A percentile compares a stretch with the other conserved stretches of the same genome.
Evolutionary conservation across 768 basidiomycete species (phyloP).

Genomic region (Boletus sensibilis): DNA sequence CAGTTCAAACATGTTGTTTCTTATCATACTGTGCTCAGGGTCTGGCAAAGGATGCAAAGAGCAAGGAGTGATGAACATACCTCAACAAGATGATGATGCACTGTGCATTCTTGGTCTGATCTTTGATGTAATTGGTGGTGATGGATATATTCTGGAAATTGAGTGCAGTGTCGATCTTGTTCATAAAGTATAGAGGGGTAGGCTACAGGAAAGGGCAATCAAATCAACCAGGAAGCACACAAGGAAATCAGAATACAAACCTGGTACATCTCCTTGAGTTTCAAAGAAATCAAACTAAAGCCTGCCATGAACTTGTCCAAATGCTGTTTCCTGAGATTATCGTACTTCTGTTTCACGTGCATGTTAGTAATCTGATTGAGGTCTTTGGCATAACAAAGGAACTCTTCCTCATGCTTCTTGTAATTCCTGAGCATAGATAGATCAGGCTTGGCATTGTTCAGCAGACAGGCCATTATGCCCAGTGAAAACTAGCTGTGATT

Average conservation of each 20-base stretch:
- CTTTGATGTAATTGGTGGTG: conserved; percentile 98
- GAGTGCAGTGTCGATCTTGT: conserved; percentile 92
- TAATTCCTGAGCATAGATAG: conserved; percentile 87
- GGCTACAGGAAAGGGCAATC: conserved; percentile 44
- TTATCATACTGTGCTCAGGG: conserved; percentile 23
- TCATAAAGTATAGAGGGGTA: conserved; percentile 97
- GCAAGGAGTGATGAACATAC: conserved; percentile 36
- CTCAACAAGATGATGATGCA: conserved; percentile 98
- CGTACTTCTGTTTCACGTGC: conserved; percentile 87
- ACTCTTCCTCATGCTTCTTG: conserved; percentile 87
- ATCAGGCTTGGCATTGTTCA: conserved; percentile 84
- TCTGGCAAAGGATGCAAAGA: neutral
- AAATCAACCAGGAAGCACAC: neutral
- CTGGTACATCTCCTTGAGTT: conserved; percentile 99
- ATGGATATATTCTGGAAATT: conserved; percentile 99
- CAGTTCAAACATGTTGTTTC: conserved; percentile 98
- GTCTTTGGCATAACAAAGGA: conserved; percentile 83
- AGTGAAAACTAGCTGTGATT: too few relatives aligned
- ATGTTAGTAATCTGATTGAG: conserved; percentile 72
- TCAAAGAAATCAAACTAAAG: conserved; percentile 87
- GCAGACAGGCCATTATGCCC: too few relatives aligned
- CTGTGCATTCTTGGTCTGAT: conserved; percentile 94
- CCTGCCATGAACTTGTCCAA: conserved; percentile 96
- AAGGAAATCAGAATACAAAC: conserved; percentile 40
- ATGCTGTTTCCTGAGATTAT: conserved; percentile 80